Evolutionary conservation across 495 filamentous ascomycete genomes (phyloP).

Genomic region (Halenospora varia): DNA sequence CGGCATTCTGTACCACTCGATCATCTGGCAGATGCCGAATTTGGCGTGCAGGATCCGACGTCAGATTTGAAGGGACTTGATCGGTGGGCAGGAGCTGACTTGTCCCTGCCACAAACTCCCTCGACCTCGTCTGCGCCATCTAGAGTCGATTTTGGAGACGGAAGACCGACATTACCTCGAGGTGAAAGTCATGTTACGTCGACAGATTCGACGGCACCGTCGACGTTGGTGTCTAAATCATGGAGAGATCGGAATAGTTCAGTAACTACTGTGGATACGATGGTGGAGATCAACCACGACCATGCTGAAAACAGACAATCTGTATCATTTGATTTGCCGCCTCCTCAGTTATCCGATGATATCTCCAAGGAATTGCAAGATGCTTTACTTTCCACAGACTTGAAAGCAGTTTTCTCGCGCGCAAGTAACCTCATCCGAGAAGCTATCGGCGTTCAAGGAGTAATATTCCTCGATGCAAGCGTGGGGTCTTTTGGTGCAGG

Average conservation of each 20-base stretch:
- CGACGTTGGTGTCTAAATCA: constrained; percentile 11
- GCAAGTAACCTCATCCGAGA: constrained; percentile 48
- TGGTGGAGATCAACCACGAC: constrained; percentile 5
- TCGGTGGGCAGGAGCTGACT: constrained; percentile 4
- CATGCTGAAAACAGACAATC: constrained; percentile 11
- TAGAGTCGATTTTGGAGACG: constrained; percentile 6
- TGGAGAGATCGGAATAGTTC: constrained; percentile 16
- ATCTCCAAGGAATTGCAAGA: constrained; percentile 17
- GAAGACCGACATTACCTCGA: constrained; percentile 13
- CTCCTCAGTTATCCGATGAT: constrained; percentile 8
- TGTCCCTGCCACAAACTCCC: constrained; percentile 6
- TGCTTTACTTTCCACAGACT: constrained; percentile 31
- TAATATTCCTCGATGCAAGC: constrained; percentile 46
- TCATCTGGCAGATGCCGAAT: constrained; percentile 22
- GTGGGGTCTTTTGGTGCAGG: constrained; percentile 26
- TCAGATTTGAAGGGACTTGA: constrained; percentile 17
- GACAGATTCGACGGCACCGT: constrained; percentile 3
- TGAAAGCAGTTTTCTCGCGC: constrained; percentile 35
- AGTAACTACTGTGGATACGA: constrained; percentile 18
- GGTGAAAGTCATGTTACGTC: constrained; percentile 11
- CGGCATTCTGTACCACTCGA: constrained; percentile 3
- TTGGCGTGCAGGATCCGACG: constrained; percentile 23
- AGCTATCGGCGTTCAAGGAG: constrained; percentile 48
- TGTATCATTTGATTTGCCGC: constrained; percentile 21
- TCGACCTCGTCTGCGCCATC: constrained; percentile 1